Percentiles rank a stretch among this genome's conserved stretches.
These are phyloP conservation scores for Tremella yokohamensis DNA, from an alignment of 768 basidiomycete genomes.

Conservation along the genomic window DNA sequence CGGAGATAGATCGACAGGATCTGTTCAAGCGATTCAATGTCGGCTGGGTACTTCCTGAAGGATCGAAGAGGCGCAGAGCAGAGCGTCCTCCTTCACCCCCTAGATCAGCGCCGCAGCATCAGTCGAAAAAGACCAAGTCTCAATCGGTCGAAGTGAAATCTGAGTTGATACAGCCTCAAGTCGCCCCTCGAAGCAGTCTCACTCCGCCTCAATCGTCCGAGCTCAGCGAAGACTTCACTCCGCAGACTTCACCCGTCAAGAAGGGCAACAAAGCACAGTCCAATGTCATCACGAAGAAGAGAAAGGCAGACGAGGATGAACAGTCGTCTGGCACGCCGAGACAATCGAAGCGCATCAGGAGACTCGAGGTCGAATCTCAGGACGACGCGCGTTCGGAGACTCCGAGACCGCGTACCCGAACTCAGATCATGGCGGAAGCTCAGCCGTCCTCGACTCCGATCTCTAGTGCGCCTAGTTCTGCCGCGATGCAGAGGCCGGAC, in stretches of 20 bases:
- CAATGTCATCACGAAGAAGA: constrained; percentile 3
- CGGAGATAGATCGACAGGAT: constrained; percentile 66
- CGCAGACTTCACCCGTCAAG: background rate
- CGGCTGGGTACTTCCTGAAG: constrained; percentile 82
- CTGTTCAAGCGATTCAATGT: constrained; percentile 78
- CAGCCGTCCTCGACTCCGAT: too few species aligned
- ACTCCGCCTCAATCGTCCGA: background rate
- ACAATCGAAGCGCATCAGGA: background rate
- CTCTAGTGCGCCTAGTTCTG: too few species aligned
- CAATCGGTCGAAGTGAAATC: too few species aligned
- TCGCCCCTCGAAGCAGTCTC: background rate
- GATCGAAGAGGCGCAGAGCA: constrained; percentile 62
- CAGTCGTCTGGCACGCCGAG: background rate
- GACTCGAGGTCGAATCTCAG: background rate
- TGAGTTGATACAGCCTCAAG: background rate
- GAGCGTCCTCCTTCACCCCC: constrained; percentile 14
- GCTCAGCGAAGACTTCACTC: background rate
- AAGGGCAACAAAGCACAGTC: constrained; percentile 7
- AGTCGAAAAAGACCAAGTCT: background rate
- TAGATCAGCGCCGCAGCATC: background rate
- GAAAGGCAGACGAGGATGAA: background rate
- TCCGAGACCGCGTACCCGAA: background rate
- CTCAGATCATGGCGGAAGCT: background rate
- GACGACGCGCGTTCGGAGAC: constrained; percentile 1
- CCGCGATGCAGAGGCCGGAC: too few species aligned